Base-by-base conservation (phyloP, 176 grass and related monocot genomes). In the Bothriochloa decipiens region DNA sequence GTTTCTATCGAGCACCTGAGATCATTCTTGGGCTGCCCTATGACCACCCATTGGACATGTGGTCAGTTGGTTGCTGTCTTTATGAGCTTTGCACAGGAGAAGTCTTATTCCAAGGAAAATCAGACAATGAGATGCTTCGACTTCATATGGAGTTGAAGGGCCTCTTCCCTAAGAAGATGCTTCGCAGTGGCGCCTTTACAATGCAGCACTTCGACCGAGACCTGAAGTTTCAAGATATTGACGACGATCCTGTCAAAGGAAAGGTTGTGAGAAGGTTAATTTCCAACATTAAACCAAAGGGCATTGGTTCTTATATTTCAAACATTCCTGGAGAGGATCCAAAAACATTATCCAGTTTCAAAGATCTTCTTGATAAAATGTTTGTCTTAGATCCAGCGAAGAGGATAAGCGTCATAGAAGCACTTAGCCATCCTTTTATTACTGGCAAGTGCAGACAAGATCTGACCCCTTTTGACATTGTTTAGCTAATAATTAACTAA, bases 361-460 rank as follows among this genome's bases (percentile, higher is more conserved):
- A 88, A 83, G 91, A 97, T 91, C 87, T 97, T 70, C 87, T 97
- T 78, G 95, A 97, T 73, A 91, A 88, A 92, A 95, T 95, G 91
- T 97, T 97, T 91, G 72, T 90, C 26, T 93, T 97, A 84, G 92
- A 97, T 86, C 92, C 95, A 86, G 95, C 92, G 84, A 97, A 95
- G 82, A 97, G 95, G 82, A 86, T 97, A 83, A 90, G 85, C 11
- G 85, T 97, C 65, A 82, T 87, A 77, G 91, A 97, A 67, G 95
- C 92, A 84, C 84, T 95, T 90, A 88, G 82, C 33, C 95, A 97
- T 94, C 91, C 95, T 83, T 97, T 97, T 89, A 91, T 97, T 69
- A 93, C 95, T 85, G 92, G 90, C 83, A 95, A 97, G 92, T 93
- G 92, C 92, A 94, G 89, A 74, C 90, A 88, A 80, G 88, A 89